phyloP scores from a whole-genome alignment of 2,329 filamentous ascomycete species.

The Epichloe coenophiala region DNA sequence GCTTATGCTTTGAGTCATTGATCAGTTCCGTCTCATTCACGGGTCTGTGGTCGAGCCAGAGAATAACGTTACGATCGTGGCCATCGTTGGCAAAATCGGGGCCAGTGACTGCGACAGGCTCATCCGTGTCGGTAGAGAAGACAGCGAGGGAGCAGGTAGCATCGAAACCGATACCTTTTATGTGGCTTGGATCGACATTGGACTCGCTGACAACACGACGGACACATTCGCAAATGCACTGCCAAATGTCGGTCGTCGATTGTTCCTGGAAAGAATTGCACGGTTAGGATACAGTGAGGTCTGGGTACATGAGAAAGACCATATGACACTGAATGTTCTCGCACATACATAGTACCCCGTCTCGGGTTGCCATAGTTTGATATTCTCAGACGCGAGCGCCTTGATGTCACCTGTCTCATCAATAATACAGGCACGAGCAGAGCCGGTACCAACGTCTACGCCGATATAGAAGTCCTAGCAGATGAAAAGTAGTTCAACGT shows the following conservation, averaged over 20 bases:
- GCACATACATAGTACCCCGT: slow-evolving; percentile 54
- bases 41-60: slow-evolving; percentile 94
- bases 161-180: slow-evolving; percentile 91
- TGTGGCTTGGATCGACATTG: slow-evolving; percentile 57
- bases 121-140: slow-evolving; percentile 77
- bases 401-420: slow-evolving; percentile 82
- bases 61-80: slow-evolving; percentile 84
- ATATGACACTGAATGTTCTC: neutral
- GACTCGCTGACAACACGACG: slow-evolving; percentile 71
- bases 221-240: slow-evolving; percentile 81
- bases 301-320: neutral
- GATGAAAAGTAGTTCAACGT: neutral
- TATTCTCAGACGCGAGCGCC: slow-evolving; percentile 58
- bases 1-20: slow-evolving; percentile 82
- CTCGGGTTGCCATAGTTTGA: slow-evolving; percentile 68
- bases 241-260: slow-evolving; percentile 96
- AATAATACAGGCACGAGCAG: slow-evolving; percentile 90
- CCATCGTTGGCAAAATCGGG: slow-evolving; percentile 64
- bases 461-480: slow-evolving; percentile 54
- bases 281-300: neutral
- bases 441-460: slow-evolving; percentile 93
- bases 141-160: slow-evolving; percentile 96
- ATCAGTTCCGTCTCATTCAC: slow-evolving; percentile 85
- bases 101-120: slow-evolving; percentile 81
- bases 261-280: slow-evolving; percentile 50